These are phyloP conservation scores for Rhododendron molle DNA, from an alignment of 148 eudicot species.

Conservation along the genomic window DNA sequence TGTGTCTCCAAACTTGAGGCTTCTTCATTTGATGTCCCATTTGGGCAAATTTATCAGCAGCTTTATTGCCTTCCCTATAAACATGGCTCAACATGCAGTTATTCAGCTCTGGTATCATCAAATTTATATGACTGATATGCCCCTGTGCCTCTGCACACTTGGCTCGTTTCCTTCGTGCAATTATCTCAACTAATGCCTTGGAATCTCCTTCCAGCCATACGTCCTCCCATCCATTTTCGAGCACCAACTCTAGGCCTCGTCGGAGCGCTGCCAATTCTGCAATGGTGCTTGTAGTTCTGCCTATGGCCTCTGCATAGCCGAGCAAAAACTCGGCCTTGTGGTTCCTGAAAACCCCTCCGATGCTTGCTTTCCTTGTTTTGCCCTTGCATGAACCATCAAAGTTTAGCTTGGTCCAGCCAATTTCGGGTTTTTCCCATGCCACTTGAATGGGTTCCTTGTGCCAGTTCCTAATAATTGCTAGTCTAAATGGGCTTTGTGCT, in stretches of 20 bases:
- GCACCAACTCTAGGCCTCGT: conserved; percentile 70
- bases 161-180: conserved; percentile 28
- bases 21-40: conserved; percentile 50
- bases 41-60: conserved; percentile 72
- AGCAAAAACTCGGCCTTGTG: conserved; percentile 67
- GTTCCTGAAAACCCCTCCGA: conserved; percentile 78
- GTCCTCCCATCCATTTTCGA: conserved; percentile 60
- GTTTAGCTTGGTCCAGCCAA: conserved; percentile 83
- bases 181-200: conserved; percentile 49
- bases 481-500: conserved; percentile 23
- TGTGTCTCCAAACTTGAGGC: conserved; percentile 57
- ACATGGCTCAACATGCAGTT: conserved; percentile 58
- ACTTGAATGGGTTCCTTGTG: conserved; percentile 57
- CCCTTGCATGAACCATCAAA: conserved; percentile 78
- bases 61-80: conserved; percentile 78
- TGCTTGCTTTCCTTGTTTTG: conserved; percentile 64
- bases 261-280: conserved; percentile 73
- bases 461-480: conserved; percentile 30
- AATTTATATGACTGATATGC: conserved; percentile 44
- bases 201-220: conserved; percentile 97
- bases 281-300: conserved; percentile 42
- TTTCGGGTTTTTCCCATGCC: conserved; percentile 70
- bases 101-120: conserved; percentile 44
- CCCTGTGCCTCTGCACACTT: conserved; percentile 46
- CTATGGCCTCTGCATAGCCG: conserved; percentile 77